These are phyloP conservation scores for Tripterygium wilfordii DNA, from an alignment of 177 flowering plant genomes.

Conservation along the genomic window DNA sequence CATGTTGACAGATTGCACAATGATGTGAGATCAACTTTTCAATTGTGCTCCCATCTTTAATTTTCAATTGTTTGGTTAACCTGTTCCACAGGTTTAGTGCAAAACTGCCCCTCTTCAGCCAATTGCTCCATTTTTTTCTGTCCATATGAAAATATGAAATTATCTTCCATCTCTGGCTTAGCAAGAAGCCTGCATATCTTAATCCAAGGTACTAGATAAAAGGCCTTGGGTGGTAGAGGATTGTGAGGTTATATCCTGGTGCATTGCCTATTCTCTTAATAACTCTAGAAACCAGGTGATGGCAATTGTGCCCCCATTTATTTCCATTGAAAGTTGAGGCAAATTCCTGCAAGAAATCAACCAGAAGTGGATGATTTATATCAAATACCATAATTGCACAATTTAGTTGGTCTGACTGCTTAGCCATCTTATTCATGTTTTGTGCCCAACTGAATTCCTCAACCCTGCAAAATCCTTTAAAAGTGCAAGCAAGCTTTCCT, in stretches of 20 bases:
- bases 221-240: conserved; percentile 22
- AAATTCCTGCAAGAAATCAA: conserved; percentile 21
- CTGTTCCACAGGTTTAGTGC: conserved; percentile 25
- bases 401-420: conserved; percentile 18
- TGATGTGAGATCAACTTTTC: conserved; percentile 13
- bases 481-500: conserved; percentile 21
- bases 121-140: background rate
- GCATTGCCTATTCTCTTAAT: conserved; percentile 10
- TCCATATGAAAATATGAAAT: conserved; percentile 8
- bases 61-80: conserved; percentile 2
- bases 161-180: conserved; percentile 9
- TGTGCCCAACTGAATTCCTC: conserved; percentile 23
- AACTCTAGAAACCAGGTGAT: conserved; percentile 27
- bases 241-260: conserved; percentile 12
- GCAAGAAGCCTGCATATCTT: conserved; percentile 11
- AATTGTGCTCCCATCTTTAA: conserved; percentile 28
- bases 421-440: conserved; percentile 2
- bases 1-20: conserved; percentile 14
- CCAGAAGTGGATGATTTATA: conserved; percentile 13
- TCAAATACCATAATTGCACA: conserved; percentile 24
- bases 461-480: conserved; percentile 16
- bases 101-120: conserved; percentile 10
- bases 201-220: conserved; percentile 22
- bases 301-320: conserved; percentile 28
- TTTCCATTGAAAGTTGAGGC: conserved; percentile 17